Conservation (phyloP, 331 rosid species). For the Quercus lobata region DNA sequence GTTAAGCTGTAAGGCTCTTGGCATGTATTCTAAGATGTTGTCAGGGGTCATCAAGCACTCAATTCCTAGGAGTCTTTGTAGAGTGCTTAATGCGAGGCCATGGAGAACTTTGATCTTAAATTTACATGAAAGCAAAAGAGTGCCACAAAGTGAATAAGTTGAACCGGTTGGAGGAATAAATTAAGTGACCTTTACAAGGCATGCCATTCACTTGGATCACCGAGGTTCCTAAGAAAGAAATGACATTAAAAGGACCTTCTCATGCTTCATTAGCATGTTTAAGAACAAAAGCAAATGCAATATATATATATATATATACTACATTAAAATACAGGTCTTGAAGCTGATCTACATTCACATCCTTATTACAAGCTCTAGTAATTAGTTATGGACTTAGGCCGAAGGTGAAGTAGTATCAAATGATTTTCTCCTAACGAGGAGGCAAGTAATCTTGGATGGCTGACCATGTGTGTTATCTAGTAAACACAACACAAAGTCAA, state of each 20-base stretch:
- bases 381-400: neutral
- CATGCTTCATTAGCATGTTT: neutral
- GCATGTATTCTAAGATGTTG: no score
- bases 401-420: conserved; percentile 49
- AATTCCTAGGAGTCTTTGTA: no score
- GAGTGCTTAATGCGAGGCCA: no score
- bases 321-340: neutral
- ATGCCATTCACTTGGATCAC: neutral
- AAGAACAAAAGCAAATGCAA: neutral
- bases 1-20: no score
- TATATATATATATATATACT: neutral
- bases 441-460: conserved; percentile 73
- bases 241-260: neutral
- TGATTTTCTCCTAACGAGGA: conserved; percentile 67
- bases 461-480: conserved; percentile 61
- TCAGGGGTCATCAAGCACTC: no score
- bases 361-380: neutral
- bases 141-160: neutral
- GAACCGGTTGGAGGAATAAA: neutral
- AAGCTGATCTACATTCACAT: neutral
- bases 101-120: no score
- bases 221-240: neutral
- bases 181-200: neutral
- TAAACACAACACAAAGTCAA: conserved; percentile 67
- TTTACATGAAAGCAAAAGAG: no score